These are phyloP conservation scores for Colletotrichum sidae DNA, from an alignment of 2,329 filamentous ascomycete genomes.

Conservation along the genomic window DNA sequence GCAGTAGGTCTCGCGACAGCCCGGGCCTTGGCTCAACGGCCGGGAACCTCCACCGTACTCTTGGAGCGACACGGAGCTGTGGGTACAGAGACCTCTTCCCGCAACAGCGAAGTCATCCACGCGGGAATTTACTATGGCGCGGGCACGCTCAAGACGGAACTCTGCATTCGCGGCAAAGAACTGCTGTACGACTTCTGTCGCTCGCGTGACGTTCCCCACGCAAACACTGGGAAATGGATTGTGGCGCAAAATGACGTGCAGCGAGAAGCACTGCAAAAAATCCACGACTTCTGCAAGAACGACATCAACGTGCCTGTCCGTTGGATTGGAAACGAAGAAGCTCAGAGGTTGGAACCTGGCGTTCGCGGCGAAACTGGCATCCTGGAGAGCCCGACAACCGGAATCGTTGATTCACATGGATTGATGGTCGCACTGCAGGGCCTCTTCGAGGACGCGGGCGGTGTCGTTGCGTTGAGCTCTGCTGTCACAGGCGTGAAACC, in stretches of 20 bases:
- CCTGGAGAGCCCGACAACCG: constrained; percentile 87
- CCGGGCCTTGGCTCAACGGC: constrained; percentile 74
- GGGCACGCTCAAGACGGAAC: constrained; percentile 79
- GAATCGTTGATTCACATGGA: constrained; percentile 89
- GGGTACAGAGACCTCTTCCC: constrained; percentile 88
- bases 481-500: constrained; percentile 71
- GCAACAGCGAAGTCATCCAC: constrained; percentile 97
- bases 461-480: constrained; percentile 77
- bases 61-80: constrained; percentile 82
- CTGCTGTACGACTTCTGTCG: constrained; percentile 84
- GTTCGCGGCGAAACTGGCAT: constrained; percentile 79
- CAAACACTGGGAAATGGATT: constrained; percentile 91
- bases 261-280: constrained; percentile 67
- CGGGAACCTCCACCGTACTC: constrained; percentile 75
- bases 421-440: constrained; percentile 86
- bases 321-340: constrained; percentile 75
- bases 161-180: constrained; percentile 83
- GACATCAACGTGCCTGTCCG: constrained; percentile 73
- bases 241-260: constrained; percentile 85
- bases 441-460: constrained; percentile 80
- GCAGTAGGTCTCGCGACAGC: constrained; percentile 86
- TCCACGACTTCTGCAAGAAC: constrained; percentile 58
- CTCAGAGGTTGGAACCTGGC: constrained; percentile 74
- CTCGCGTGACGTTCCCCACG: constrained; percentile 74
- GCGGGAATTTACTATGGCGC: constrained; percentile 91